These are phyloP conservation scores for Arabidopsis thaliana DNA, from an alignment of 345 rosid species.

Conservation along the genomic window DNA sequence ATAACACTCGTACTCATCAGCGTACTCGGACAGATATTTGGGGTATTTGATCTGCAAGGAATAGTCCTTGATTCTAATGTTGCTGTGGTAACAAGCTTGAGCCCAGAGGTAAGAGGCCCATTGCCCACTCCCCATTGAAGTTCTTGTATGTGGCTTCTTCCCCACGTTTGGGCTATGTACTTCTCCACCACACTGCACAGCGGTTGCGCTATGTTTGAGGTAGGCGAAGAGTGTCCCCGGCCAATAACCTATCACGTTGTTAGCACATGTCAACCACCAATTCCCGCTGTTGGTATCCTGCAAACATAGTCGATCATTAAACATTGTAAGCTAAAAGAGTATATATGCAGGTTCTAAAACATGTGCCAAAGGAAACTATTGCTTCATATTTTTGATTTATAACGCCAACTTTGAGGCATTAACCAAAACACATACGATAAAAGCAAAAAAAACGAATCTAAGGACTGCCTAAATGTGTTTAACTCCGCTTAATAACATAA, in stretches of 20 bases:
- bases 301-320: background rate
- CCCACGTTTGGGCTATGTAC: conserved; percentile 54
- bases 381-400: background rate
- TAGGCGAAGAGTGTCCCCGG: conserved; percentile 43
- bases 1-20: conserved; percentile 48
- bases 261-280: conserved; percentile 53
- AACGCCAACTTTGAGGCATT: background rate
- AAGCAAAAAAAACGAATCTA: background rate
- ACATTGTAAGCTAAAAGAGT: background rate
- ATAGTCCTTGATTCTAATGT: conserved; percentile 51
- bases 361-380: background rate
- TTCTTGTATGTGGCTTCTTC: conserved; percentile 58
- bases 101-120: conserved; percentile 18
- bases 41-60: conserved; percentile 52
- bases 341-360: background rate
- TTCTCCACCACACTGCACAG: conserved; percentile 67
- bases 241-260: conserved; percentile 49
- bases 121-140: conserved; percentile 63
- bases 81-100: conserved; percentile 45
- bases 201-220: conserved; percentile 49
- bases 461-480: no score
- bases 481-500: no score
- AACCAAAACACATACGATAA: background rate
- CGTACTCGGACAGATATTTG: conserved; percentile 26
- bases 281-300: conserved; percentile 52